A percentile compares a stretch with the other conserved stretches of the same genome.
phyloP scores from a whole-genome alignment of 2,329 filamentous ascomycete species.

The Shiraia bambusicola region DNA sequence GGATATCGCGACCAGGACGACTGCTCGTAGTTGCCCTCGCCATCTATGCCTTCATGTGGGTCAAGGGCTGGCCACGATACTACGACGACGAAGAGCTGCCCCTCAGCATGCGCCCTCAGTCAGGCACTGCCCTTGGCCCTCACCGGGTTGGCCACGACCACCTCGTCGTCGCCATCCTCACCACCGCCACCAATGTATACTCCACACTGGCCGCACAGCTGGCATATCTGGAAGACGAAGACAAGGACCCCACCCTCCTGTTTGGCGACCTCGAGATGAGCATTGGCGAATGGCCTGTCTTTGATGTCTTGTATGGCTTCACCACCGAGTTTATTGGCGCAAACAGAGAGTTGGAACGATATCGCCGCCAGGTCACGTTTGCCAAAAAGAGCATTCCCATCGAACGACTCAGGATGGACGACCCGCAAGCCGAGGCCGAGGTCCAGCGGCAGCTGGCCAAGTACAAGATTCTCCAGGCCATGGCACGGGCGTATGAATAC shows the following conservation, averaged over 20 bases:
- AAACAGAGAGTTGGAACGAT: conserved; percentile 42
- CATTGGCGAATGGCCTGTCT: conserved; percentile 36
- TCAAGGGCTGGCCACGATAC: conserved; percentile 35
- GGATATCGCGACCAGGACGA: conserved; percentile 26
- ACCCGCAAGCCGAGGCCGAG: conserved; percentile 23
- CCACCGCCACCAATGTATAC: conserved; percentile 57
- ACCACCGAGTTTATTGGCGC: conserved; percentile 27
- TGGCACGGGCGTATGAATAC: conserved; percentile 39
- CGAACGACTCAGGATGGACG: conserved; percentile 18
- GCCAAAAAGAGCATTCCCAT: conserved; percentile 34
- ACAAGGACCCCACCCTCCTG: conserved; percentile 41
- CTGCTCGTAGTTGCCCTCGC: conserved; percentile 19
- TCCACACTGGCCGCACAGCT: conserved; percentile 53
- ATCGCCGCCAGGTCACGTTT: conserved; percentile 35
- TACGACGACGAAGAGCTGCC: conserved; percentile 39
- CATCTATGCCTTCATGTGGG: conserved; percentile 34
- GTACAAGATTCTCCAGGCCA: conserved; percentile 44
- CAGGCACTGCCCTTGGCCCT: conserved; percentile 17
- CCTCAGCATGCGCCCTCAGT: conserved; percentile 18
- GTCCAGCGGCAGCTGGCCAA: conserved; percentile 33
- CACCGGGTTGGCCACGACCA: conserved; percentile 25
- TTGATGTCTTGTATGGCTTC: conserved; percentile 42
- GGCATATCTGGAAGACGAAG: conserved; percentile 25
- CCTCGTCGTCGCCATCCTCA: conserved; percentile 57
- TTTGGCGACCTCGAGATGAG: conserved; percentile 44